Base-by-base conservation (phyloP, 2,329 filamentous ascomycete genomes). In the Eutypella sp. region DNA sequence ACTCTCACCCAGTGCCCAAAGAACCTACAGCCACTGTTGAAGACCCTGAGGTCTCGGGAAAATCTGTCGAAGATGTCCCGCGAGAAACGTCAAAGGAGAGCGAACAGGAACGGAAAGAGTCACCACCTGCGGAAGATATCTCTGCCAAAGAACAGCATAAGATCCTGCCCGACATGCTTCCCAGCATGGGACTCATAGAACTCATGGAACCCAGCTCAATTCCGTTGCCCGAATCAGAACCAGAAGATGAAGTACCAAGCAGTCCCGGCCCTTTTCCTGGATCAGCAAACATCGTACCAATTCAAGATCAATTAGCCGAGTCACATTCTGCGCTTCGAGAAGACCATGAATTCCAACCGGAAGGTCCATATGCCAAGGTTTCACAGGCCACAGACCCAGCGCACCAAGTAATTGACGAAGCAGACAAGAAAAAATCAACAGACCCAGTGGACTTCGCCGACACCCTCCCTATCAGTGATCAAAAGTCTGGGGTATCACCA, bases 41-140 rank as follows among this genome's bases (percentile, higher is more conserved):
- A 38, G 44, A 48, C 25, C 43, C 41, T 39, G 47, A 45, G 6
- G 34, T 29, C 7, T 20, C 23, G 13, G 45, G 46, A 33, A 37
- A 50, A 13, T 39, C 38, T 31, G n/a, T 50, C 13, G 53, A 62
- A 36, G 25, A 40, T 18, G 7, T 48, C 15, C 40, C 49, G 46
- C 42, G 36, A 47, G 31, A 34, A 34, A 8, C 3, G 31, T 16
- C 15, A 16, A 34, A 34, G 18, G 31, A 16, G 31, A 34, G 18
- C 7, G 15, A 6, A 16, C n/a, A 34, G 11, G 15, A 15, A 34
- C 15, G n/a, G n/a, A n/a, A n/a, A n/a, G n/a, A n/a, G n/a, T n/a
- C n/a, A n/a, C n/a, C n/a, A n/a, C n/a, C n/a, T n/a, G n/a, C n/a
- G n/a, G n/a, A n/a, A n/a, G n/a, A n/a, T 10, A 8, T 9, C 15